Percentiles rank a stretch among this genome's conserved stretches.
These are phyloP conservation scores for Kuraishia borneana DNA, from an alignment of 805 yeast genomes.

Conservation along the genomic window DNA sequence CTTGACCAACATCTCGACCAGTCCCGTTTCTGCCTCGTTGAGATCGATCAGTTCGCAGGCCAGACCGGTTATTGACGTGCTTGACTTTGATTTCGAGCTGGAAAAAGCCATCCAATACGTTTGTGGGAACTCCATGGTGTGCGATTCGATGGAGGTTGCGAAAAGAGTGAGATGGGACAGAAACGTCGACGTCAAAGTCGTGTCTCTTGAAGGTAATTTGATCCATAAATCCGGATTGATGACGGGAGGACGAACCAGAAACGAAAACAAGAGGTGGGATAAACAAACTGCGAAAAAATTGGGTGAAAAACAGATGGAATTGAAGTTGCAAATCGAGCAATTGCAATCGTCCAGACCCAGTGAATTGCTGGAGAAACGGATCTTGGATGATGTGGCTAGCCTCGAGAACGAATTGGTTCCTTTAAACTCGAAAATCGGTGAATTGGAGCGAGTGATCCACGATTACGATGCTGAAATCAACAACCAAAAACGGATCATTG, in stretches of 20 bases:
- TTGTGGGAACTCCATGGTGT: slow-evolving; percentile 69
- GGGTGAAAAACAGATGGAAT: slow-evolving; percentile 35
- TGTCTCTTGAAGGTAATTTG: slow-evolving; percentile 74
- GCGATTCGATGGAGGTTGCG: slow-evolving; percentile 63
- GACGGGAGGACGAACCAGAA: slow-evolving; percentile 77
- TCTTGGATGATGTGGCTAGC: slow-evolving; percentile 43
- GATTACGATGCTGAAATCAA: slow-evolving; percentile 34
- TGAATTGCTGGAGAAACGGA: slow-evolving; percentile 41
- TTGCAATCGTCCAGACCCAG: slow-evolving; percentile 35
- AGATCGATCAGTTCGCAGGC: slow-evolving; percentile 43
- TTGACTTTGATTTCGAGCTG: slow-evolving; percentile 53
- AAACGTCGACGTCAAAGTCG: slow-evolving; percentile 50
- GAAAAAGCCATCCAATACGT: slow-evolving; percentile 75
- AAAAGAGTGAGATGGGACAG: slow-evolving; percentile 59
- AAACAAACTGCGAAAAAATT: slow-evolving; percentile 52
- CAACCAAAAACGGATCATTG: slow-evolving; percentile 25
- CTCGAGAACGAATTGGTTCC: slow-evolving; percentile 23
- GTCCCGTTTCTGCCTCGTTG: slow-evolving; percentile 39
- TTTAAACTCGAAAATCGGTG: slow-evolving; percentile 15
- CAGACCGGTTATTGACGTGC: slow-evolving; percentile 64
- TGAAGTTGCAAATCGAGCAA: slow-evolving; percentile 33
- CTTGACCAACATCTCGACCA: slow-evolving; percentile 58
- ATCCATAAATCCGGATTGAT: slow-evolving; percentile 80
- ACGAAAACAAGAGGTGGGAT: slow-evolving; percentile 54
- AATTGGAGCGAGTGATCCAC: slow-evolving; percentile 14